Evolutionary conservation across 352 stramenopile genomes (phyloP).

Genomic region (Phytopythium mirpurense): DNA sequence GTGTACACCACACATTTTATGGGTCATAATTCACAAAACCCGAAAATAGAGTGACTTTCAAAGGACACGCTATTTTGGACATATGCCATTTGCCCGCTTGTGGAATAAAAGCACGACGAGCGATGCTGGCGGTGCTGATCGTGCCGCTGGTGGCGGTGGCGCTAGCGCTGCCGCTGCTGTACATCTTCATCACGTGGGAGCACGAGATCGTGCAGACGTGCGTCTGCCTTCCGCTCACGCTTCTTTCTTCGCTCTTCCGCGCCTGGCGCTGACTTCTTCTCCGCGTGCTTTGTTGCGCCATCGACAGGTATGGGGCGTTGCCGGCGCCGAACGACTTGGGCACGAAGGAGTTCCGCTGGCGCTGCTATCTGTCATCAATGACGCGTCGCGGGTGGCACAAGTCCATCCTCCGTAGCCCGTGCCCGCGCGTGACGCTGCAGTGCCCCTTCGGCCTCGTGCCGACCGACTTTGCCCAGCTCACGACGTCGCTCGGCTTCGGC

Average conservation of each 20-base stretch:
- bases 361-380: constrained; percentile 57
- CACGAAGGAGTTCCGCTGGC: constrained; percentile 76
- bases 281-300: neutral
- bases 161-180: constrained; percentile 54
- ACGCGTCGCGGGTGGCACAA: constrained; percentile 53
- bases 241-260: neutral
- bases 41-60: neutral
- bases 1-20: neutral
- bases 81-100: neutral
- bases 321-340: constrained; percentile 67
- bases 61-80: neutral
- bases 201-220: constrained; percentile 64
- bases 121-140: constrained; percentile 28
- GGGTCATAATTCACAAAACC: no score
- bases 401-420: constrained; percentile 45
- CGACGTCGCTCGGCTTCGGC: constrained; percentile 63
- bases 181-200: constrained; percentile 72
- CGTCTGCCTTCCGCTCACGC: neutral
- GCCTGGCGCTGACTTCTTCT: neutral
- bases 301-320: constrained; percentile 41
- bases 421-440: constrained; percentile 71
- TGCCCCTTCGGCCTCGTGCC: constrained; percentile 65
- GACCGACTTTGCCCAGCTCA: constrained; percentile 76
- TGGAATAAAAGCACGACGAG: neutral
- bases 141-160: constrained; percentile 42